Evolutionary conservation across 2,329 filamentous ascomycete species (phyloP).

Genomic region (Pseudohalonectria lignicola): DNA sequence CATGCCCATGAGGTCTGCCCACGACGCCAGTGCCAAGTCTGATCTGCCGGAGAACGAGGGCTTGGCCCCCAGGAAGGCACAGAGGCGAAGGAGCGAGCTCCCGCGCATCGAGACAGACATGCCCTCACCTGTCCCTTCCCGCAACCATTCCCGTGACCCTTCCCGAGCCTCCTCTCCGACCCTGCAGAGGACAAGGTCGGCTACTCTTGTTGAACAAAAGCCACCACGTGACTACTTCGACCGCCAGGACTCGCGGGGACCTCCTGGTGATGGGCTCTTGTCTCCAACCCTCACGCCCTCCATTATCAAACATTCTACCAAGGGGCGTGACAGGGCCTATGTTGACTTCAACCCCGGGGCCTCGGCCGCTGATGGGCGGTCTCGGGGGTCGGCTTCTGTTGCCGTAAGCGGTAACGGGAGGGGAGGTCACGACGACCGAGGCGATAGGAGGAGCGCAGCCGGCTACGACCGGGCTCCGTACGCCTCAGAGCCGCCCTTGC

Average conservation of each 20-base stretch:
- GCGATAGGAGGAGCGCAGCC: neutral
- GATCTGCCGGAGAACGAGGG: neutral
- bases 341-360: constrained; percentile 15
- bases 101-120: constrained; percentile 33
- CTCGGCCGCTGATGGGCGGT: neutral
- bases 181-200: constrained; percentile 20
- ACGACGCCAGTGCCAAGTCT: constrained; percentile 15
- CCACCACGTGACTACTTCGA: constrained; percentile 19
- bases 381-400: constrained; percentile 5
- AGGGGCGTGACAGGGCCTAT: constrained; percentile 31
- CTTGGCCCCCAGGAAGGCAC: constrained; percentile 2
- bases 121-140: constrained; percentile 2
- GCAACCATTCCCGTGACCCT: constrained; percentile 4
- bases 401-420: constrained; percentile 10
- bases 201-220: constrained; percentile 13
- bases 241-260: constrained; percentile 14
- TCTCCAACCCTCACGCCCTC: constrained; percentile 21
- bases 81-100: constrained; percentile 17
- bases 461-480: neutral
- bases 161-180: constrained; percentile 6
- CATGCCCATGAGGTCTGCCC: constrained; percentile 9
- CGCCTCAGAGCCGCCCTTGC: constrained; percentile 2
- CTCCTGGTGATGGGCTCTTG: constrained; percentile 21
- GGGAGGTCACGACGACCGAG: neutral
- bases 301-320: constrained; percentile 26